A percentile compares a stretch with the other conserved stretches of the same genome.
Evolutionary conservation across 1,284 basidiomycete species (phyloP).

Genomic region (Marasmius sp.): DNA sequence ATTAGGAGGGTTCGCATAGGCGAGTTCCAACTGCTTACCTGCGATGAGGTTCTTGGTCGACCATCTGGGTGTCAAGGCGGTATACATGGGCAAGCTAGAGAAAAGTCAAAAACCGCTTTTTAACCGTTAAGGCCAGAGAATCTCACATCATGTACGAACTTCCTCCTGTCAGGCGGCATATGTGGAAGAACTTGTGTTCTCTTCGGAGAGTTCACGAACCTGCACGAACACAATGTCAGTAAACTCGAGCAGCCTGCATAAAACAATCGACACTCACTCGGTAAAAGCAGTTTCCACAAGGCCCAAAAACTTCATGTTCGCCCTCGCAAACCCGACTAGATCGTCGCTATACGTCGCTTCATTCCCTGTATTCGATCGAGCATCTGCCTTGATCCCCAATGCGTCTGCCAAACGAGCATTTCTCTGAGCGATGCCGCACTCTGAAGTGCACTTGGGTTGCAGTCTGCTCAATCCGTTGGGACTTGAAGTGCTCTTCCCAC

Average conservation of each 20-base stretch:
- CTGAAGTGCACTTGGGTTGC: conserved; percentile 71
- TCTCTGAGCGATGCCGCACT: conserved; percentile 80
- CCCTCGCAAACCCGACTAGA: conserved; percentile 56
- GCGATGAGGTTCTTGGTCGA: conserved; percentile 81
- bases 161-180: conserved; percentile 76
- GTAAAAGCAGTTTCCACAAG: conserved; percentile 78
- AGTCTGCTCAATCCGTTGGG: conserved; percentile 38
- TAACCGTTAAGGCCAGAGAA: background rate
- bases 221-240: conserved; percentile 20
- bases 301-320: conserved; percentile 66
- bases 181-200: conserved; percentile 76
- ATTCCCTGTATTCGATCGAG: conserved; percentile 28
- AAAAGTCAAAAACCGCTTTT: background rate
- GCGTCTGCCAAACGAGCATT: conserved; percentile 88
- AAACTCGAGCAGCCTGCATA: background rate
- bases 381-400: conserved; percentile 71
- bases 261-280: conserved; percentile 53
- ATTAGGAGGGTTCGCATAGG: background rate
- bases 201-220: conserved; percentile 71
- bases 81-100: conserved; percentile 70
- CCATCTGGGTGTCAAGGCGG: conserved; percentile 78
- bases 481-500: conserved; percentile 57
- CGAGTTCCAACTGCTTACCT: conserved; percentile 27
- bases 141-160: conserved; percentile 75
- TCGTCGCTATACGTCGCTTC: conserved; percentile 63